Evolutionary conservation across 495 filamentous ascomycete genomes (phyloP), one percentile per base, ranked within the genome.

Genomic region (Aspergillus olivimuriae): DNA sequence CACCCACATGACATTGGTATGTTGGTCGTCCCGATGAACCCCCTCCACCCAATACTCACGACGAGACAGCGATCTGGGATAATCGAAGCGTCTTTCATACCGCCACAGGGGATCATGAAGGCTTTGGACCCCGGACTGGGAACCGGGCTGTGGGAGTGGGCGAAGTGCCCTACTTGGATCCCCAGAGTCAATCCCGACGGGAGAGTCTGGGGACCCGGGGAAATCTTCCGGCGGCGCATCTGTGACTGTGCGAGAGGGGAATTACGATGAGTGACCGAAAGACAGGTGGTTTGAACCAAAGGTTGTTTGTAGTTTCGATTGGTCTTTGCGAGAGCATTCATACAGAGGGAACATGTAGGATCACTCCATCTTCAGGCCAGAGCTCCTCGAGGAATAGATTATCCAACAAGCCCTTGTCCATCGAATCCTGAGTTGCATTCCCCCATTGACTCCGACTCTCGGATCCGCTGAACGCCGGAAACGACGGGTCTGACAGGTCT

Each of bases 71-170:
- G 0, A 86, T 89, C 51, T 89, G 84, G 84, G 85, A 87, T 53
- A 87, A 88, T 50, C 64, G 84, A 12, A 76, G 72, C 46, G 73
- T 77, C 4, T 86, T 78, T 60, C 84, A 88, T 52, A 73, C 77
- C 12, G 82, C 83, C 0, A 87, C 82, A 4, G 77, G 72, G 23
- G 84, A 88, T 56, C 81, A 77, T 55, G 70, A 70, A 8, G 77
- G 67, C 0, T 58, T 78, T 10, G 83, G 78, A 0, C 68, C 76
- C 52, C 58, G 83, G 40, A 70, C 68, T 46, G 82, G 83, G 0
- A 70, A 77, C 35, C 61, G 84, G 4, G 77, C 75, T 19, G 78
- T 84, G 2, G 76, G 80, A 23, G 47, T 84, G 26, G 83, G 81
- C 0, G 83, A 86, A 68, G 66, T 62, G 43, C 83, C 83, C 0